Evolutionary conservation across 257 asterid genomes (phyloP), one percentile per base, ranked within the genome.

Genomic region (Solanum microdontum): DNA sequence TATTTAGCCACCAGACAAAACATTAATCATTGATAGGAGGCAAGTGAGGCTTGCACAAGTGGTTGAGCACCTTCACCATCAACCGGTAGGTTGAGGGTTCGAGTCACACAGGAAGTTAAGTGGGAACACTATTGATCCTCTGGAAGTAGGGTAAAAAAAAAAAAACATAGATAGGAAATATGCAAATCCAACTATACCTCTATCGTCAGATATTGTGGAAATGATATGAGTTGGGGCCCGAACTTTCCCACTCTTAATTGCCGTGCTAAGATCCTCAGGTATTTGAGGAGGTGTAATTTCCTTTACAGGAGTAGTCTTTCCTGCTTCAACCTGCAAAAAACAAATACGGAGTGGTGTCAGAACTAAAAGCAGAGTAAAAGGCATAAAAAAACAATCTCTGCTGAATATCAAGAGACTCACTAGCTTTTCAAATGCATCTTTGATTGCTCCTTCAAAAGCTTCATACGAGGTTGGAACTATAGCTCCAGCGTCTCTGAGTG

Each of bases 221-320:
- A 97, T 97, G 84, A 97, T 95, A 88, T 97, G 99, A 66, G 99
- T 97, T 88, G 99, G 99, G 86, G 99, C 99, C 83, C 99, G 93
- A 87, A 96, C 99, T 95, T 97, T 97, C 62, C 99, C 99, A 74
- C 99, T 95, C 94, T 96, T 96, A 88, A 97, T 96, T 89, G 99
- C 99, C 8, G 90, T 90, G 89, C 86, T 94, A 77, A 97, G 98
- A 93, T 97, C 99, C 93, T 97, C 99, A 2, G 99, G 99, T 87
- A 97, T 97, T 94, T 92, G 99, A 83, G 99, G 99, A 39, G 99
- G 99, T 60, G 85, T 91, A 82, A 96, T 94, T 89, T 96, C 99
- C 94, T 96, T 97, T 87, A 97, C 91, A 17, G 98, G 93, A 62
- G 97, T 36, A 88, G 92, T 92, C 82, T 94, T 93, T 69, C 98